Conservation (phyloP, 2,329 filamentous ascomycete genomes). For the Teratosphaeriaceae sp. region DNA sequence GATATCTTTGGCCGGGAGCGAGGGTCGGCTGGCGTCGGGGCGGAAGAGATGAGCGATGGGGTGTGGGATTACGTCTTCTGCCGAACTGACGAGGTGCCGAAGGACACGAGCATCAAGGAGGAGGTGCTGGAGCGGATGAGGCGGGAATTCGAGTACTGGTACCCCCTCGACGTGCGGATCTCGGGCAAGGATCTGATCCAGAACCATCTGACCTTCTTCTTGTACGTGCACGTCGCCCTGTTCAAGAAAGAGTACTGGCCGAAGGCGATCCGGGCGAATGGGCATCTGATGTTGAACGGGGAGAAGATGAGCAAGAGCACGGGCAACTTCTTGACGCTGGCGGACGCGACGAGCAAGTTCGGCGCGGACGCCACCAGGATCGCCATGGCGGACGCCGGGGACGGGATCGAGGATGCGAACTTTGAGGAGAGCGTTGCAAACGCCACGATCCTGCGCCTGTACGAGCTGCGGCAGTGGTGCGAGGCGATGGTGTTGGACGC, state of each 20-base stretch:
- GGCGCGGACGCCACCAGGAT: slow-evolving; percentile 89
- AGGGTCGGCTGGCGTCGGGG: slow-evolving; percentile 61
- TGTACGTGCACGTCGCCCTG: slow-evolving; percentile 88
- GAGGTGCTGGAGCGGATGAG: slow-evolving; percentile 72
- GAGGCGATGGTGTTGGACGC: slow-evolving; percentile 71
- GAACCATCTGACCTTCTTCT: slow-evolving; percentile 93
- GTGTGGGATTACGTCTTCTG: slow-evolving; percentile 96
- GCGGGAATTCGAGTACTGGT: slow-evolving; percentile 94
- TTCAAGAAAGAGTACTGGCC: slow-evolving; percentile 90
- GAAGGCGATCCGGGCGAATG: slow-evolving; percentile 76
- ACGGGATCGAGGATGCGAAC: slow-evolving; percentile 92
- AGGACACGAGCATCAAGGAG: slow-evolving; percentile 62
- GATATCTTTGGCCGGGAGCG: slow-evolving; percentile 76
- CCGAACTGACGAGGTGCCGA: slow-evolving; percentile 58
- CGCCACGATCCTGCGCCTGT: slow-evolving; percentile 80
- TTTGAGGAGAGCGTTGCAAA: slow-evolving; percentile 95
- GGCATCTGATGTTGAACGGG: slow-evolving; percentile 88
- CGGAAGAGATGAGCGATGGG: slow-evolving; percentile 88
- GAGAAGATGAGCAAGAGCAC: slow-evolving; percentile 99
- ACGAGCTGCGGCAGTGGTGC: slow-evolving; percentile 80
- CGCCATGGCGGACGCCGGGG: slow-evolving; percentile 87
- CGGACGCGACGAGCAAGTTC: slow-evolving; percentile 82
- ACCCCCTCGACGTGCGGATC: slow-evolving; percentile 80
- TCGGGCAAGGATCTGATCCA: slow-evolving; percentile 91
- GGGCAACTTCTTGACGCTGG: slow-evolving; percentile 91